Base-by-base conservation (phyloP, 208 protist species). In the Crithidia fasciculata region DNA sequence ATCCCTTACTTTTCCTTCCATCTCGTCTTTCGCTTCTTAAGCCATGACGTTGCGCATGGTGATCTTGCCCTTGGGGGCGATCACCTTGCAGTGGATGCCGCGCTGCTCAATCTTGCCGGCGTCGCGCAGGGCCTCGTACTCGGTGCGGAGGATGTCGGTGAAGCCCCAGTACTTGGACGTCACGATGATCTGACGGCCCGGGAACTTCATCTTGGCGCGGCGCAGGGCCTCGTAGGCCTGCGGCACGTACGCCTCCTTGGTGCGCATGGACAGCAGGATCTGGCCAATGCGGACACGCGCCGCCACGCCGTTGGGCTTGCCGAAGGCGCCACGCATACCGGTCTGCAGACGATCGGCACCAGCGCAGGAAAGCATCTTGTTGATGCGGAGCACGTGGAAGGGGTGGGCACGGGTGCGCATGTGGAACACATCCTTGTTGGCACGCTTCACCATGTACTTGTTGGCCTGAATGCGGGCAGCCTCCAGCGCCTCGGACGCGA, bases 321-420 rank as follows among this genome's bases (percentile, higher is more conserved):
- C 99, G 86, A 94, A 99, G 57, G 98, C 96, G 79, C 91, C 87
- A 81, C 98, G 88, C 99, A 99, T 99, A 88, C 99, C 98, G 47
- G 96, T 98, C 87, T 99, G 98, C 62, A 99, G 97, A 82, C 98
- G 87, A 99, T 99, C 99, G 54, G 99, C 99, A 83, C 99, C 99
- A 69, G 99, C 99, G 85, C 99, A 99, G 56, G 98, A 99, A 81
- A 99, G 95, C 99, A 99, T 99, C 92, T 99, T 99, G 91, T 99
- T 99, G 90, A 99, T 99, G 80, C 99, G 95, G 53, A 99, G 74
- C 68, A 99, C 98, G 87, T 99, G 98, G 96, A 96, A 99, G 60
- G 99, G 99, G 89, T 99, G 99, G 74, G 98, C 95, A 77, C 99
- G 97, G 65, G 99, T 96, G 77, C 99, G 94, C 80, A 99, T 88